These are phyloP conservation scores for Nosema muscidifuracis DNA, from an alignment of 371 early-diverging fungal genomes.

Conservation along the genomic window DNA sequence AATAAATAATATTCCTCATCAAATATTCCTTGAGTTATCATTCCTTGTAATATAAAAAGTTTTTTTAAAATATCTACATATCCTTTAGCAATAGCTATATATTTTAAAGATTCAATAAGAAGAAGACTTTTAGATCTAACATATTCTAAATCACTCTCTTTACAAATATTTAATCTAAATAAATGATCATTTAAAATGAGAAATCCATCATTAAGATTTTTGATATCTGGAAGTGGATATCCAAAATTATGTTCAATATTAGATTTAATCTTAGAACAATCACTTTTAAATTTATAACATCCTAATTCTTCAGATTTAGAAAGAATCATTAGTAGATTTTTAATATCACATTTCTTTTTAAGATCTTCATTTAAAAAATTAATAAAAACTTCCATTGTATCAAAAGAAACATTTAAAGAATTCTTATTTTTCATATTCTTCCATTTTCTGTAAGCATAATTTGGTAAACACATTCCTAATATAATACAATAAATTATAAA, in stretches of 20 bases:
- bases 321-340: slow-evolving; percentile 24
- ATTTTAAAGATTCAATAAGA: slow-evolving; percentile 37
- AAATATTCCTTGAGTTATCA: slow-evolving; percentile 57
- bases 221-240: slow-evolving; percentile 28
- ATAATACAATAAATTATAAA: slow-evolving; percentile 51
- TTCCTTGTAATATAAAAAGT: slow-evolving; percentile 47
- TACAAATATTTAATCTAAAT: slow-evolving; percentile 26
- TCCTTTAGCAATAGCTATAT: slow-evolving; percentile 32
- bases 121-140: slow-evolving; percentile 8
- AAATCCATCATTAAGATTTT: slow-evolving; percentile 34
- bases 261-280: not conserved
- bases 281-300: slow-evolving; percentile 22
- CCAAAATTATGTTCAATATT: slow-evolving; percentile 44
- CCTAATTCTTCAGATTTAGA: slow-evolving; percentile 44
- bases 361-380: slow-evolving; percentile 43
- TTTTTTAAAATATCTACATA: slow-evolving; percentile 7
- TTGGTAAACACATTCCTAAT: slow-evolving; percentile 54
- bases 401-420: slow-evolving; percentile 27
- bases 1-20: slow-evolving; percentile 51
- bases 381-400: slow-evolving; percentile 37
- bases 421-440: slow-evolving; percentile 35
- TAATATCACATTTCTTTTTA: slow-evolving; percentile 16
- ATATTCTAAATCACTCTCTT: slow-evolving; percentile 24
- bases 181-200: slow-evolving; percentile 40
- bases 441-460: slow-evolving; percentile 51